Evolutionary conservation across 73 alveolate genomes (phyloP), one percentile per base, ranked within the genome.

Genomic region (Loxodes magnus): DNA sequence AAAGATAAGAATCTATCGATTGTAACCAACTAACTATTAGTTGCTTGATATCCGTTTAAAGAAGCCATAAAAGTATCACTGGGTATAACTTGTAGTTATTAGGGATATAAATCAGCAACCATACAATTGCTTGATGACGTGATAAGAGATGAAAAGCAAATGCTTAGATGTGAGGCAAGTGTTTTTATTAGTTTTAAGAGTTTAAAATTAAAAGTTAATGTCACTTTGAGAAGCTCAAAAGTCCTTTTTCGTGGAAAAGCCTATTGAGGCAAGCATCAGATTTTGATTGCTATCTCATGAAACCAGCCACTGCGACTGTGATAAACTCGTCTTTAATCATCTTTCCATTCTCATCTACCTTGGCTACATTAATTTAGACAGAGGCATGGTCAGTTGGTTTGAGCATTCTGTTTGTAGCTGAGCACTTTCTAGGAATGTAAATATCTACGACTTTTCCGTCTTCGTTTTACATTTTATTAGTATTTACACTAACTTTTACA

Each of bases 341-440:
- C 64, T 64, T 68, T 66, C 79, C 79, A 46, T 54, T 54, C 52
- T 59, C 90, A 35, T 56, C 75, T 62, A 69, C 84, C 26, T 69
- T 71, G 37, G 84, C 75, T 29, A 69, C 25, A 35, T 61, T 68
- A 35, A 69, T 60, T 29, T 61, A 65, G 64, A 78, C 87, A 14
- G 92, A 78, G 48, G 92, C 87, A 43, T 65, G 60, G 69, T 78
- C 92, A 61, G 64, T 65, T 46, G 79, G 63, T 39, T 30, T 57
- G 62, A 78, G 51, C 33, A 73, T 56, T 38, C 72, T 56, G 67
- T 73, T 65, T 56, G 92, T 73, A 65, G 83, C 87, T 19, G 63
- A 44, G 70, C 92, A 78, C 54, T 60, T 72, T 78, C 92, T 78
- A 65, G 87, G 87, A 44, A 73, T 73, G 61, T 73, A 73, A 26